Evolutionary conservation across 257 asterid genomes (phyloP).

Genomic region (Solanum paucissectum): DNA sequence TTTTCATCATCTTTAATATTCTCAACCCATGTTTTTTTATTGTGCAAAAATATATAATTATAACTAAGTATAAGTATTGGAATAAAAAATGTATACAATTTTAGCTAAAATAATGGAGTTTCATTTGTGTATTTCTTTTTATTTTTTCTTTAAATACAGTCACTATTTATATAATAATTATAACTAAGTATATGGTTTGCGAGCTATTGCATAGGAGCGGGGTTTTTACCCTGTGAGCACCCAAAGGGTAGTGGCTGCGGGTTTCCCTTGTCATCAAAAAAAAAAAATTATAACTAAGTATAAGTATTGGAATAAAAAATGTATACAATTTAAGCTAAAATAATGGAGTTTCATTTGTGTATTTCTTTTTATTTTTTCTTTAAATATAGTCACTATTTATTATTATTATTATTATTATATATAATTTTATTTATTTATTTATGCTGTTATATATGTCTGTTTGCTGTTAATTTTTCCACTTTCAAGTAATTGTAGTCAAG

Average conservation of each 20-base stretch:
- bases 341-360: background rate
- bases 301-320: background rate
- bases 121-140: background rate
- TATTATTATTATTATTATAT: background rate
- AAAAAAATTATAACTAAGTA: background rate
- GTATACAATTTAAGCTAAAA: background rate
- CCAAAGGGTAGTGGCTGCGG: too few species aligned
- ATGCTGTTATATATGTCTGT: background rate
- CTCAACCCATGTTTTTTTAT: background rate
- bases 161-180: background rate
- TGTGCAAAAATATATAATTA: background rate
- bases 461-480: background rate
- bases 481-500: background rate
- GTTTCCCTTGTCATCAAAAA: too few species aligned
- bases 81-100: background rate
- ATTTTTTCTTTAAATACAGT: background rate
- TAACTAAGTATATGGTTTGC: too few species aligned
- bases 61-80: background rate
- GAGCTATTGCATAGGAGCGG: too few species aligned
- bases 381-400: background rate
- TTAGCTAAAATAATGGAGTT: background rate
- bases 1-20: background rate
- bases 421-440: background rate
- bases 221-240: too few species aligned
- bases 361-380: background rate